Conservation (phyloP, 768 basidiomycete genomes). For the Suillus sp. region DNA sequence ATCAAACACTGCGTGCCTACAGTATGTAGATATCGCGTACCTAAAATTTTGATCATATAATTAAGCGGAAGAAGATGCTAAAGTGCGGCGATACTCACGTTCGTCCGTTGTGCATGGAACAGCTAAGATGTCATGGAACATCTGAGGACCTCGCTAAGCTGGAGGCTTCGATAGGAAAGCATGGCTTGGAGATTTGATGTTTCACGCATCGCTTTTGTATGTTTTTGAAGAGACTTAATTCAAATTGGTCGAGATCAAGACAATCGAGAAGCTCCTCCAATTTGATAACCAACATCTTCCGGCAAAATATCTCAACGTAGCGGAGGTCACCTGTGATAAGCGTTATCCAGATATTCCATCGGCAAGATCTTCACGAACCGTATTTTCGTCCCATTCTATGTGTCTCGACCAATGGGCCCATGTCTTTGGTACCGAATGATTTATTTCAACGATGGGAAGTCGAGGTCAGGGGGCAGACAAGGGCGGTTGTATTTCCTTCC, state of each 20-base stretch:
- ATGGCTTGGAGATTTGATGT: constrained; percentile 35
- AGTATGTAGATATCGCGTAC: constrained; percentile 21
- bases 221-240: constrained; percentile 33
- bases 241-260: constrained; percentile 24
- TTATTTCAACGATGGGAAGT: constrained; percentile 46
- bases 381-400: constrained; percentile 44
- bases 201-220: constrained; percentile 41
- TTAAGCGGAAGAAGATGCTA: background rate
- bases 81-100: constrained; percentile 17
- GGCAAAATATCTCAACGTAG: constrained; percentile 30
- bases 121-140: constrained; percentile 33
- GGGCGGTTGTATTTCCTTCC: constrained; percentile 22
- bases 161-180: constrained; percentile 34
- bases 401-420: constrained; percentile 42
- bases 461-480: constrained; percentile 42
- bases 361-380: constrained; percentile 28
- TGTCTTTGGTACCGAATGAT: constrained; percentile 42
- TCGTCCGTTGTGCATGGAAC: constrained; percentile 30
- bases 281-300: constrained; percentile 27
- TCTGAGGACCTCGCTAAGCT: constrained; percentile 33
- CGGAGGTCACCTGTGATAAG: constrained; percentile 25
- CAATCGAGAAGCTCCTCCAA: constrained; percentile 31
- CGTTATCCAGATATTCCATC: background rate
- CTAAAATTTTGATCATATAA: constrained; percentile 5
- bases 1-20: too few relatives aligned